Evolutionary conservation across 106 monocot species (phyloP).

Genomic region (Narthecium ossifragum): DNA sequence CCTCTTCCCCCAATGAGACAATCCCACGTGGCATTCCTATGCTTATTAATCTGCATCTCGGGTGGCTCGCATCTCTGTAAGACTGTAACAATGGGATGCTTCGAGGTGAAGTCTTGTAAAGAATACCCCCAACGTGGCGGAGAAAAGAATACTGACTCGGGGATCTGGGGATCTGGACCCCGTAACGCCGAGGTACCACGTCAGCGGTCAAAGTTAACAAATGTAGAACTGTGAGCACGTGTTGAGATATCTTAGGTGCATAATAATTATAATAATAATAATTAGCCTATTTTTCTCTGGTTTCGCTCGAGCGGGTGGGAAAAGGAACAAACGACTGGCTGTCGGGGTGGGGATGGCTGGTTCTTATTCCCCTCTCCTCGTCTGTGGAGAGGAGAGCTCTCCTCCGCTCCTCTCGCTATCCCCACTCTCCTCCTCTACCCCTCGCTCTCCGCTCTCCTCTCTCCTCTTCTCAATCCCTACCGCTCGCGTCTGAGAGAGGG

Average conservation of each 20-base stretch:
- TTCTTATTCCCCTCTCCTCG: conserved; percentile 3
- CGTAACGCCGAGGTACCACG: not conserved
- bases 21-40: not conserved
- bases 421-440: not conserved
- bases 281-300: not conserved
- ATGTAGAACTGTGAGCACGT: not conserved
- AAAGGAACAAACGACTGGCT: conserved; percentile 6
- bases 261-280: too few species aligned
- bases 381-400: conserved; percentile 35
- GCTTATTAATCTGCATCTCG: not conserved
- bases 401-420: conserved; percentile 5
- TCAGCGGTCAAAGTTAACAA: too few species aligned
- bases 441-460: not conserved
- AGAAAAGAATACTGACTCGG: not conserved
- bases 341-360: conserved; percentile 7
- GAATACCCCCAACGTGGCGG: too few species aligned
- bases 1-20: not conserved
- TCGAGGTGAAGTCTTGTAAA: too few species aligned
- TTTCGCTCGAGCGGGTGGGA: not conserved
- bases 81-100: not conserved
- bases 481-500: not conserved
- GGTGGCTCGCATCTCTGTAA: not conserved
- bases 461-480: not conserved
- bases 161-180: not conserved
- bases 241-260: not conserved